A percentile compares a stretch with the other conserved stretches of the same genome.
phyloP scores from a whole-genome alignment of 768 basidiomycete species.

The Tulasnella calospora region DNA sequence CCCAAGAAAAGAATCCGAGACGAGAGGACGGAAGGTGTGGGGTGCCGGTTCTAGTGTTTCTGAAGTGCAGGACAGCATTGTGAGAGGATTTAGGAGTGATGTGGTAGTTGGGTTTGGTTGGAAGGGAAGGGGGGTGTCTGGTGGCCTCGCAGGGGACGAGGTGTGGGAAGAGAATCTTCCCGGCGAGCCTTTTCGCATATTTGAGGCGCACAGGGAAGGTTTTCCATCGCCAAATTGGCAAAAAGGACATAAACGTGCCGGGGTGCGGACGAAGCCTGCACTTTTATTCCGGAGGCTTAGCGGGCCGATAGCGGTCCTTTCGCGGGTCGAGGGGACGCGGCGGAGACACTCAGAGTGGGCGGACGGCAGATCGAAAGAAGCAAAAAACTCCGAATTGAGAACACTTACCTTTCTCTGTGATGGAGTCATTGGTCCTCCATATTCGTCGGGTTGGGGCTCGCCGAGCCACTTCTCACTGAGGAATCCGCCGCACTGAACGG shows the following conservation, averaged over 20 bases:
- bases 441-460: slow-evolving; percentile 63
- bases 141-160: background rate
- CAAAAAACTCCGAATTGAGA: background rate
- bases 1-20: slow-evolving; percentile 4
- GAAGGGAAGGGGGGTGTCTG: background rate
- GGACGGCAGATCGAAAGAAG: background rate
- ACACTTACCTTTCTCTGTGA: slow-evolving; percentile 70
- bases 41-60: slow-evolving; percentile 7
- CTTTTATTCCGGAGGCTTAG: slow-evolving; percentile 6
- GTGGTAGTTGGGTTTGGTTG: background rate
- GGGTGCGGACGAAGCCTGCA: background rate
- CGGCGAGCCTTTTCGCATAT: slow-evolving; percentile 4
- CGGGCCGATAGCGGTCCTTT: slow-evolving; percentile 9
- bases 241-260: background rate
- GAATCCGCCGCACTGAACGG: slow-evolving; percentile 71
- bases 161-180: slow-evolving; percentile 8
- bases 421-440: slow-evolving; percentile 63
- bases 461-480: slow-evolving; percentile 71
- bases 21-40: background rate
- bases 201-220: slow-evolving; percentile 1
- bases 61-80: background rate
- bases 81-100: slow-evolving; percentile 1
- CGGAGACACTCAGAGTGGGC: slow-evolving; percentile 4
- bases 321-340: background rate
- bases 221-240: background rate